Percentiles rank a stretch among this genome's conserved stretches.
phyloP scores from a whole-genome alignment of 108 stramenopile species.

The Nitzschia palea region DNA sequence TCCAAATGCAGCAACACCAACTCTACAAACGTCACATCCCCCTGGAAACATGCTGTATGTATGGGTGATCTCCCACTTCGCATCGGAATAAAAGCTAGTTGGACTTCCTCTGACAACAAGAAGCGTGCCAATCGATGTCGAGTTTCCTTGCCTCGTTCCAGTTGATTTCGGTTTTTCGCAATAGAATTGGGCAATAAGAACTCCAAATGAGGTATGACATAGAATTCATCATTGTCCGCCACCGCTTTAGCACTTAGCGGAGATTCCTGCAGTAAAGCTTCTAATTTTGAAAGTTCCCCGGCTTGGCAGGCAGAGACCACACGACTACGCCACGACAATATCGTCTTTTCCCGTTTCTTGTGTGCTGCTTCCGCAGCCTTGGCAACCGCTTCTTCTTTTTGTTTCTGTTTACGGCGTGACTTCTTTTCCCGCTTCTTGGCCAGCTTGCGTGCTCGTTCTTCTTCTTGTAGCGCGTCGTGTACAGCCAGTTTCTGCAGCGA shows the following conservation, averaged over 20 bases:
- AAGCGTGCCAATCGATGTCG: constrained; percentile 36
- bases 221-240: background rate
- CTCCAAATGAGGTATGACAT: constrained; percentile 39
- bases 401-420: constrained; percentile 62
- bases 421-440: constrained; percentile 77
- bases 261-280: constrained; percentile 58
- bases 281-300: constrained; percentile 54
- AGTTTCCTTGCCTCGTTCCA: constrained; percentile 35
- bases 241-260: constrained; percentile 34
- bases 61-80: constrained; percentile 47
- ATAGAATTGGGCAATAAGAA: constrained; percentile 43
- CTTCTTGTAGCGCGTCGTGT: constrained; percentile 57
- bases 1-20: constrained; percentile 16
- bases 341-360: constrained; percentile 72
- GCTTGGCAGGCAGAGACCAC: constrained; percentile 69
- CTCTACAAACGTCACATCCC: constrained; percentile 40
- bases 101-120: constrained; percentile 21
- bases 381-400: constrained; percentile 60
- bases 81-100: constrained; percentile 29
- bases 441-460: constrained; percentile 51
- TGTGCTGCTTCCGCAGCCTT: constrained; percentile 64
- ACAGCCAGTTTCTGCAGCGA: constrained; percentile 45
- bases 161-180: constrained; percentile 35
- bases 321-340: constrained; percentile 67
- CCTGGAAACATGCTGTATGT: constrained; percentile 56